Evolutionary conservation across 805 yeast genomes (phyloP).

Genomic region (Candida taoyuanica): DNA sequence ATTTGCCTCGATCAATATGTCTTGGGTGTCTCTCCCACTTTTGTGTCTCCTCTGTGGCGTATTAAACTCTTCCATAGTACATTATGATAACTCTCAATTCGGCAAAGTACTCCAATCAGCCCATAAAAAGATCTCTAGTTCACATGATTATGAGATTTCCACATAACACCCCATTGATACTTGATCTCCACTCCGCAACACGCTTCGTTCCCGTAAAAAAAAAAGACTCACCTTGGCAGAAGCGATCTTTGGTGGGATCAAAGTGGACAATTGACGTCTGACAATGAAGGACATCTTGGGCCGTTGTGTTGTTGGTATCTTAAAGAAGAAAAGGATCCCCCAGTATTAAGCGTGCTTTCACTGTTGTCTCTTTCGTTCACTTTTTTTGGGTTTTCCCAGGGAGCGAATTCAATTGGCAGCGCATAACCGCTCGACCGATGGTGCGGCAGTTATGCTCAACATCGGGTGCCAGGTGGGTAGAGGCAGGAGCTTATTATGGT

Average conservation of each 20-base stretch:
- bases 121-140: too few relatives aligned
- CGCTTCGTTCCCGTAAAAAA: background rate
- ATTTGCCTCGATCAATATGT: too few relatives aligned
- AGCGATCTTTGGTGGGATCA: slow-evolving; percentile 98
- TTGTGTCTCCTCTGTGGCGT: too few relatives aligned
- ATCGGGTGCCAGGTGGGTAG: too few relatives aligned
- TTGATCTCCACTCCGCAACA: background rate
- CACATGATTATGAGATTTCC: background rate
- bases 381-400: slow-evolving; percentile 8
- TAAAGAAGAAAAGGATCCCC: too few relatives aligned
- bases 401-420: slow-evolving; percentile 13
- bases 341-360: too few relatives aligned
- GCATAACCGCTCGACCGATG: slow-evolving; percentile 12
- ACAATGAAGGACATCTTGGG: slow-evolving; percentile 69
- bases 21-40: too few relatives aligned
- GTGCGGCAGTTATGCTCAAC: slow-evolving; percentile 11
- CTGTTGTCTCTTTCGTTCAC: slow-evolving; percentile 5
- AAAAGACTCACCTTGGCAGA: slow-evolving; percentile 73
- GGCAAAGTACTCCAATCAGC: too few relatives aligned
- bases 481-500: too few relatives aligned
- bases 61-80: too few relatives aligned
- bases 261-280: slow-evolving; percentile 90
- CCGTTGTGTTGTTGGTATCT: slow-evolving; percentile 1
- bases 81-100: too few relatives aligned
- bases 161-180: background rate